These are phyloP conservation scores for Phalaenopsis equestris DNA, from an alignment of 106 monocot genomes.

Conservation along the genomic window DNA sequence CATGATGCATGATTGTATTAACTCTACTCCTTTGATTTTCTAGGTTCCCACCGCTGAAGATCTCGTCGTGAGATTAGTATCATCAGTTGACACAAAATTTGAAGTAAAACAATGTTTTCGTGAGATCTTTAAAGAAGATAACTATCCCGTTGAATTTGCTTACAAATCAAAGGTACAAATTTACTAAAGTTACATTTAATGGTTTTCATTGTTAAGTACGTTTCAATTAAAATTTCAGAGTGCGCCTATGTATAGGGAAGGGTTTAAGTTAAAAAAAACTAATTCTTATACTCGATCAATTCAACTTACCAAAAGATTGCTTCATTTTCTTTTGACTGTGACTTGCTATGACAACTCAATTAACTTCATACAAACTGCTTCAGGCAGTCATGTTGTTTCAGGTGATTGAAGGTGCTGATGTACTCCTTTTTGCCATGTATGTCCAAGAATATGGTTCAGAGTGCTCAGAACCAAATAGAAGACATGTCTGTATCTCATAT, in stretches of 20 bases:
- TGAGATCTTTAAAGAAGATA: slow-evolving; percentile 59
- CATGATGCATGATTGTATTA: background rate
- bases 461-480: slow-evolving; percentile 51
- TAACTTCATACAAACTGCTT: slow-evolving; percentile 1
- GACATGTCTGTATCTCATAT: slow-evolving; percentile 55
- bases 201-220: background rate
- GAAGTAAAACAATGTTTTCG: slow-evolving; percentile 61
- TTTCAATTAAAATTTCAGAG: background rate
- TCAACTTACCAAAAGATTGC: background rate
- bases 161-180: slow-evolving; percentile 81
- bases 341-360: background rate
- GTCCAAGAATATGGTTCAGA: slow-evolving; percentile 74
- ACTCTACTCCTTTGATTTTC: background rate
- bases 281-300: background rate
- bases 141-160: slow-evolving; percentile 67
- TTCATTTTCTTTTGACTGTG: background rate
- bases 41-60: slow-evolving; percentile 78
- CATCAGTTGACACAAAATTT: slow-evolving; percentile 56
- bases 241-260: background rate
- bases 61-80: slow-evolving; percentile 80
- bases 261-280: background rate
- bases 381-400: slow-evolving; percentile 76
- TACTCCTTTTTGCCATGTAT: slow-evolving; percentile 71
- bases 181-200: background rate
- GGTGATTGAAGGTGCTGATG: slow-evolving; percentile 68